These are phyloP conservation scores for Amanita subjunquillea DNA, from an alignment of 768 basidiomycete species.

Conservation along the genomic window DNA sequence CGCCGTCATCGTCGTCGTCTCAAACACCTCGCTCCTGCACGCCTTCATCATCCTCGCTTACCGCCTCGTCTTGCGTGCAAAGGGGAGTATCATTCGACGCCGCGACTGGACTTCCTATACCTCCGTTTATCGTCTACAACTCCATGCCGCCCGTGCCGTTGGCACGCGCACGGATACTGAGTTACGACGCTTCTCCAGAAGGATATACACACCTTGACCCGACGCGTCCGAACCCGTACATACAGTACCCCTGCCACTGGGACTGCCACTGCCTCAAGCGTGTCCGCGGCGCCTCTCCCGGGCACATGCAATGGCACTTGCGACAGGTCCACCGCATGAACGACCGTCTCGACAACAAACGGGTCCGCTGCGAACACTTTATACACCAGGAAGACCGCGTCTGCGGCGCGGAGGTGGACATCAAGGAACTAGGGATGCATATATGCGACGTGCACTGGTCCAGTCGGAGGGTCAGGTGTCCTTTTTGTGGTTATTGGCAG, in stretches of 20 bases:
- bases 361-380: background rate
- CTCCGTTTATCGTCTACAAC: background rate
- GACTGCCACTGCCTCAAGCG: background rate
- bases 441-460: background rate
- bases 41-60: background rate
- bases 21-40: background rate
- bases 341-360: background rate
- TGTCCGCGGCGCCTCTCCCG: background rate
- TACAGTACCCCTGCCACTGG: background rate
- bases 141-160: background rate
- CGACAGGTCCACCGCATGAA: background rate
- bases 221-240: background rate
- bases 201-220: background rate
- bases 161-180: background rate
- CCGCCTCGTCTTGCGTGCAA: background rate
- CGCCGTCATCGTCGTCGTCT: background rate
- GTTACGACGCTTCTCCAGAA: background rate
- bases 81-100: background rate
- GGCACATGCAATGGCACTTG: background rate
- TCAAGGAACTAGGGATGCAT: background rate
- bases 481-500: background rate
- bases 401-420: background rate
- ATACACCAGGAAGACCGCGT: background rate
- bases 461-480: background rate
- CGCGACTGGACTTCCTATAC: background rate